Evolutionary conservation across 805 yeast species (phyloP), one percentile per base, ranked within the genome.

Genomic region (Candida sonorensis): DNA sequence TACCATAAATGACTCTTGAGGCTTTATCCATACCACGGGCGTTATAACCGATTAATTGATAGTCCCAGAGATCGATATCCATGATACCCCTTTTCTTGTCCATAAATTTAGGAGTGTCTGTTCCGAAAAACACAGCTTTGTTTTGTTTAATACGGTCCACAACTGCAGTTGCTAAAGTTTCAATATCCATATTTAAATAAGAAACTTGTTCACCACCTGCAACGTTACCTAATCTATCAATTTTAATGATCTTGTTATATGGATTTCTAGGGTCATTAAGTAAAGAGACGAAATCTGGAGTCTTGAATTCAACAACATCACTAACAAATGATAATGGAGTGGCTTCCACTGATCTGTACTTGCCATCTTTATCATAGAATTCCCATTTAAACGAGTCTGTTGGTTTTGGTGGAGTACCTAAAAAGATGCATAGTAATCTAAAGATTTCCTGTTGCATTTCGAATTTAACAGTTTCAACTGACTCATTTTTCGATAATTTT

Each of bases 91-190:
- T 54, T 17, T 54, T 56, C 35, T 66, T 67, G 54, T 78, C 74
- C 69, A 69, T 71, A 59, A 66, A 85, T 53, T 81, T 78, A 16
- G 90, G 92, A n/a, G 88, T 84, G 55, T 85, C 94, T 12, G 88
- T 78, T 10, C 95, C 95, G 51, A 85, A 86, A 64, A 85, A 86
- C 6, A 86, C 84, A 0, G 94, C 81, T 61, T 81, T 81, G 58
- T 82, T 77, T 39, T 64, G 66, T 59, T 79, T 70, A 50, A 85
- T 69, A 59, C 85, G 74, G 47, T 72, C 68, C 23, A 83, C 73
- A 18, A 84, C 82, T 30, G 77, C 66, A 20, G 66, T 48, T 27
- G 85, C 73, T 35, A 85, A 61, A 7, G 62, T 62, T 12, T 69
- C 69, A 37, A 78, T 69, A 26, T 76, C 77, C 33, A 75, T 64